Percentiles rank a stretch among this genome's conserved stretches.
Conservation (phyloP, 345 rosid species). For the Bruguiera gymnorhiza region DNA sequence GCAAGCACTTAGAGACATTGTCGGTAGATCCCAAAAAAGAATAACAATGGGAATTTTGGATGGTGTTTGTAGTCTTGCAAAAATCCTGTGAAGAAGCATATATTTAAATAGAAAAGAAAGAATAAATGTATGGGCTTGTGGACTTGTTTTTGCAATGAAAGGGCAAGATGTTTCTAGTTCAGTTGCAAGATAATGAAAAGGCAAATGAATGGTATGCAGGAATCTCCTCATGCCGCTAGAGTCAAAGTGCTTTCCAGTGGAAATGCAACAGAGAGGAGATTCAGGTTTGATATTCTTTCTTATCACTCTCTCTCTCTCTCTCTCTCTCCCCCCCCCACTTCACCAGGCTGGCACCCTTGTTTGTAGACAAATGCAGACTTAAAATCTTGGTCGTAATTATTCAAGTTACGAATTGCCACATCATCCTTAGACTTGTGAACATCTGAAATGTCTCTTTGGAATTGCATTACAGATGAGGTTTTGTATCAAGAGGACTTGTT, state of each 20-base stretch:
- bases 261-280: constrained; percentile 90
- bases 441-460: no score
- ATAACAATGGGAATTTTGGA: neutral
- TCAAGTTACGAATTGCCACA: no score
- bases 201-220: constrained; percentile 44
- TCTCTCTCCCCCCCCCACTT: no score
- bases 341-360: no score
- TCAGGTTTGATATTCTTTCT: constrained; percentile 49
- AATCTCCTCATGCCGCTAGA: constrained; percentile 97
- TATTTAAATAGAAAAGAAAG: no score
- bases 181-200: constrained; percentile 14
- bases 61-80: neutral
- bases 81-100: no score
- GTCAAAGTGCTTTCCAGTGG: constrained; percentile 97
- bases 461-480: no score
- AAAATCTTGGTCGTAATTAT: no score
- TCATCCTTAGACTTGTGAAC: no score
- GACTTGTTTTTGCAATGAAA: neutral
- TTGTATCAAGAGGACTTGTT: no score
- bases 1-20: neutral
- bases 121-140: neutral
- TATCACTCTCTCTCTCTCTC: neutral
- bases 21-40: neutral
- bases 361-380: no score
- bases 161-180: neutral